Evolutionary conservation across 352 stramenopile species (phyloP).

Genomic region (Pythium dissotocum): DNA sequence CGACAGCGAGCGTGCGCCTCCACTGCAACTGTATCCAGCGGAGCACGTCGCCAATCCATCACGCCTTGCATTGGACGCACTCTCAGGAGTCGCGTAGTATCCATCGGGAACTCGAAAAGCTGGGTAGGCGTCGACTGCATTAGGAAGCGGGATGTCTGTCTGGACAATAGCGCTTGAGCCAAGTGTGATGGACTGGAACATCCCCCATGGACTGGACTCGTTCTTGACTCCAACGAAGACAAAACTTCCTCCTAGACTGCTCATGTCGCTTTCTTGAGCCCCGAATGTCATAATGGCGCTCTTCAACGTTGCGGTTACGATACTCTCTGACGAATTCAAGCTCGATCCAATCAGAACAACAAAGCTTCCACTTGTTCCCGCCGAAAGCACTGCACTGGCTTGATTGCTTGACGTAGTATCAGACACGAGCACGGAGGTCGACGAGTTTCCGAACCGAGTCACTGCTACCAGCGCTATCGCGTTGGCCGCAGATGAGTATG

Average conservation of each 20-base stretch:
- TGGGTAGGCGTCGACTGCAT: slow-evolving; percentile 34
- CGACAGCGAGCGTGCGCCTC: slow-evolving; percentile 32
- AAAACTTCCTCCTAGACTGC: slow-evolving; percentile 26
- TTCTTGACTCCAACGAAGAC: slow-evolving; percentile 28
- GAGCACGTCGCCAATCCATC: slow-evolving; percentile 42
- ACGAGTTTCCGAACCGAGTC: slow-evolving; percentile 6
- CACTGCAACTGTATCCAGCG: slow-evolving; percentile 41
- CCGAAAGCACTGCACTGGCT: slow-evolving; percentile 7
- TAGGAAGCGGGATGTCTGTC: slow-evolving; percentile 33
- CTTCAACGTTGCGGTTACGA: slow-evolving; percentile 9
- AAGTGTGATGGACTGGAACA: slow-evolving; percentile 4
- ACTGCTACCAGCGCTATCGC: slow-evolving; percentile 24
- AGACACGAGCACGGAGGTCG: not conserved
- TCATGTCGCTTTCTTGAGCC: slow-evolving; percentile 14
- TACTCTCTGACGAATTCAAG: slow-evolving; percentile 14
- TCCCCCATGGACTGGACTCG: slow-evolving; percentile 12
- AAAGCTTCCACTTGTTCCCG: slow-evolving; percentile 20
- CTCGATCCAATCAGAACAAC: slow-evolving; percentile 25
- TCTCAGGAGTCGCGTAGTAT: slow-evolving; percentile 54
- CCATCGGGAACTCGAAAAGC: slow-evolving; percentile 36
- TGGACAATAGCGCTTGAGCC: slow-evolving; percentile 6
- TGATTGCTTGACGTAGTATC: slow-evolving; percentile 7
- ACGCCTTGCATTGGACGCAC: slow-evolving; percentile 27
- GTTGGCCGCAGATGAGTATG: slow-evolving; percentile 6
- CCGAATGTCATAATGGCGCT: slow-evolving; percentile 22